Base-by-base conservation (phyloP, 2,329 filamentous ascomycete genomes). In the Tricladium varicosporioides region DNA sequence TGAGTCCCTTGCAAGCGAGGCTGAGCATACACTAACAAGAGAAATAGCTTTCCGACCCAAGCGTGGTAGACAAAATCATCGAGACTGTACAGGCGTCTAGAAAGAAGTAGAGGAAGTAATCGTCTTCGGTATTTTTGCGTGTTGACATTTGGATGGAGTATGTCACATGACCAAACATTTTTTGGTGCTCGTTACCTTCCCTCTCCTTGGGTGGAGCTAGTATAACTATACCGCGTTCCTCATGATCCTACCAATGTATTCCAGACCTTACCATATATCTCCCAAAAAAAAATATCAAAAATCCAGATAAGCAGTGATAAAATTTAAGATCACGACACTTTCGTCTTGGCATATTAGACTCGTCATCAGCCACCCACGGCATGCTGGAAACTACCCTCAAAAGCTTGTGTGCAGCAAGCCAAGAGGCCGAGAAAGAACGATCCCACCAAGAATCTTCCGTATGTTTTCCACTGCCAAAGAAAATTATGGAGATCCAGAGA, bases 61-160 rank as follows among this genome's bases (percentile, higher is more conserved):
- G 79, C 59, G 87, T 97, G 19, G 93, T 99, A 22, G 85, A 88
- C 48, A 93, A 87, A 78, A 97, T 99, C 71, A 96, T 97, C 72
- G 76, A 83, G 61, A 84, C 81, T 48, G 93, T 97, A 14, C 60
- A 70, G 18, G 56, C 54, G 14, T 61, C 65, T 16, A 63, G 61
- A 54, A 69, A 66, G 63, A 67, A 68, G 57, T 67, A 63, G 46
- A 53, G 27, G 53, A 32, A 53, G 47, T 27, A 10, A 14, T 32
- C n/a, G 27, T 14, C 31, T 33, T 18, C 22, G 32, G 10, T 22
- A 14, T 44, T 49, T 44, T 49, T 8, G 18, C 49, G 53, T 36
- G 27, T 32, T 49, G 22, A 31, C 27, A 31, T 40, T 55, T 44
- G 42, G 33, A 32, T 36, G 53, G 53, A 50, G 45, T 49, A 33